Conservation (phyloP, 345 rosid species). For the Moricandia arvensis region DNA sequence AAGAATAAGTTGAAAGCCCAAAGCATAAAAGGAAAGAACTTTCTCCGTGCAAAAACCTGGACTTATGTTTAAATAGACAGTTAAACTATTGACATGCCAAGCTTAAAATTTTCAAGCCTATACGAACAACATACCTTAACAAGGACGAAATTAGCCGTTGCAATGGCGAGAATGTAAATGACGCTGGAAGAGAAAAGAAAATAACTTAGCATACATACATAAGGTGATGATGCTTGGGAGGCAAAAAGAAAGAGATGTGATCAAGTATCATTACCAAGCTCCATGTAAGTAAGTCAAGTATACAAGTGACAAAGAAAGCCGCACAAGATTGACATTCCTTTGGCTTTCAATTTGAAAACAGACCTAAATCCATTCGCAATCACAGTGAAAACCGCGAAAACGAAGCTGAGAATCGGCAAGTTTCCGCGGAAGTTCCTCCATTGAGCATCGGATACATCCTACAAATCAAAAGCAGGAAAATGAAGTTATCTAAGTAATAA, state of each 20-base stretch:
- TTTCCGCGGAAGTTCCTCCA: slow-evolving; percentile 89
- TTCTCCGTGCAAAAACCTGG: slow-evolving; percentile 63
- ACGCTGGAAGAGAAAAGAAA: slow-evolving; percentile 40
- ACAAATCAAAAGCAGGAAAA: not conserved
- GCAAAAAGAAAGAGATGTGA: not conserved
- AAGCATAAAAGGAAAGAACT: slow-evolving; percentile 54
- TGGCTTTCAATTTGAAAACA: slow-evolving; percentile 45
- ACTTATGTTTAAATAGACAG: not conserved
- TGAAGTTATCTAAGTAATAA: not conserved
- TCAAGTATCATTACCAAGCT: slow-evolving; percentile 58
- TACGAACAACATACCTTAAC: slow-evolving; percentile 68
- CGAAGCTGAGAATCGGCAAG: slow-evolving; percentile 62
- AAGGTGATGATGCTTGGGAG: not conserved
- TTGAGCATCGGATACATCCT: slow-evolving; percentile 86
- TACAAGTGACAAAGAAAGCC: slow-evolving; percentile 68
- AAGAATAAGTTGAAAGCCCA: slow-evolving; percentile 77
- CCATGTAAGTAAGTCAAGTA: slow-evolving; percentile 82
- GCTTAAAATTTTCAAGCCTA: not conserved
- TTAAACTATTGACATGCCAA: not conserved
- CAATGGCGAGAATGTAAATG: slow-evolving; percentile 60
- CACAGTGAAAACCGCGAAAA: slow-evolving; percentile 55
- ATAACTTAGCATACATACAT: not conserved
- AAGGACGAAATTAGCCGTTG: slow-evolving; percentile 64
- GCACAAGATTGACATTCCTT: slow-evolving; percentile 67
- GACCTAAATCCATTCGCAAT: slow-evolving; percentile 48